A percentile compares a stretch with the other conserved stretches of the same genome.
These are phyloP conservation scores for Nemania sp. DNA, from an alignment of 2,329 filamentous ascomycete species.

Conservation along the genomic window DNA sequence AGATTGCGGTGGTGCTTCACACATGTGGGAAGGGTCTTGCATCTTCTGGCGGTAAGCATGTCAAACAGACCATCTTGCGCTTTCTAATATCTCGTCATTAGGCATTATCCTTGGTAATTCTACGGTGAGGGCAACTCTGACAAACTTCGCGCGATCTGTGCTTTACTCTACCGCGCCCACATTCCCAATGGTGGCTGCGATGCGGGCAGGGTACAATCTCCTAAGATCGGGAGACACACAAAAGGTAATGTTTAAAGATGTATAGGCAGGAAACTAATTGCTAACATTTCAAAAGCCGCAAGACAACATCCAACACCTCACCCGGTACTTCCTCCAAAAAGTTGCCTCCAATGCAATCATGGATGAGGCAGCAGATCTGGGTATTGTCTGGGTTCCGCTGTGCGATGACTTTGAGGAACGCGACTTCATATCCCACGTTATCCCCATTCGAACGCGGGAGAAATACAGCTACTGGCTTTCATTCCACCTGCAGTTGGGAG, in stretches of 20 bases:
- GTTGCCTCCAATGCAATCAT: background rate
- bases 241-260: too few species aligned
- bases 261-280: background rate
- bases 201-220: slow-evolving; percentile 40
- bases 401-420: background rate
- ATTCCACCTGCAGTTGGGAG: slow-evolving; percentile 30
- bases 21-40: slow-evolving; percentile 42
- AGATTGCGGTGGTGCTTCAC: slow-evolving; percentile 53
- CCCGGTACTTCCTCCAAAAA: too few species aligned
- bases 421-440: background rate
- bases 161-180: slow-evolving; percentile 48
- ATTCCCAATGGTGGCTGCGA: slow-evolving; percentile 45
- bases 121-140: background rate
- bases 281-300: background rate
- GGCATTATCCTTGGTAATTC: background rate
- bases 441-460: background rate
- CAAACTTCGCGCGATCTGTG: slow-evolving; percentile 39
- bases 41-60: background rate
- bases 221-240: background rate
- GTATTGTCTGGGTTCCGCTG: background rate
- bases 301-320: too few species aligned
- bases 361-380: background rate
- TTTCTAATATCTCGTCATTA: background rate
- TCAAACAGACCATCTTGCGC: background rate
- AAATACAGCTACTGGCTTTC: slow-evolving; percentile 30